phyloP scores from a whole-genome alignment of 2,329 filamentous ascomycete species.

The Epichloe amarillans region DNA sequence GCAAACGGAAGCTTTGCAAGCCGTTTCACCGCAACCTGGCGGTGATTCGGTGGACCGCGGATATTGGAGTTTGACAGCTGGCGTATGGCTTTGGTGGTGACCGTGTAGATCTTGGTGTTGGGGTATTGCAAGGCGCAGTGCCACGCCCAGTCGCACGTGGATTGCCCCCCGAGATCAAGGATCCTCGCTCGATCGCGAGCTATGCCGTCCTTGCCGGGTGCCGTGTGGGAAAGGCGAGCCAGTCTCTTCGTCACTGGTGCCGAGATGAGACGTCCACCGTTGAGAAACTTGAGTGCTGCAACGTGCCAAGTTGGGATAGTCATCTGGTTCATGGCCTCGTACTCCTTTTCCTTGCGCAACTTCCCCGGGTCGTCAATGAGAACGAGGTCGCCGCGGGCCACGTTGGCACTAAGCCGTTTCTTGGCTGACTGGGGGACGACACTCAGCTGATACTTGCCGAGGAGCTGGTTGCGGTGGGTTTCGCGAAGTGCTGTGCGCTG shows the following conservation, averaged over 20 bases:
- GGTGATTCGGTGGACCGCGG: constrained; percentile 76
- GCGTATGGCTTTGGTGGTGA: constrained; percentile 58
- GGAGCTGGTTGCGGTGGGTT: constrained; percentile 65
- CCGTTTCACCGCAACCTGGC: constrained; percentile 62
- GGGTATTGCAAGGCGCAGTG: constrained; percentile 77
- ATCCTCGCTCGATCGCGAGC: constrained; percentile 48
- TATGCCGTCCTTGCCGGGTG: constrained; percentile 28
- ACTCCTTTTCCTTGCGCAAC: constrained; percentile 60
- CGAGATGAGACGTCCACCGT: constrained; percentile 50
- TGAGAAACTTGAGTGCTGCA: constrained; percentile 45
- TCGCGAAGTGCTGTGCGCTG: constrained; percentile 62
- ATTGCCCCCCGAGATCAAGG: constrained; percentile 75
- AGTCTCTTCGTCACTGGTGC: constrained; percentile 51
- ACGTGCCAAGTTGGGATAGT: constrained; percentile 47
- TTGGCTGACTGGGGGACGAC: constrained; percentile 55
- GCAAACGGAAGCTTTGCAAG: constrained; percentile 76
- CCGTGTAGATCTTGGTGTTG: constrained; percentile 76
- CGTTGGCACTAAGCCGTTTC: constrained; percentile 58
- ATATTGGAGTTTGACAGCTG: constrained; percentile 63
- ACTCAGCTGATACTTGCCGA: constrained; percentile 72
- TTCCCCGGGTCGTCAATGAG: constrained; percentile 51
- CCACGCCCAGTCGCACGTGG: constrained; percentile 92
- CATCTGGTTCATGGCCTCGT: constrained; percentile 66
- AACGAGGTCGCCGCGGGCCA: constrained; percentile 57
- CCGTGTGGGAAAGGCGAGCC: constrained; percentile 37